These are phyloP conservation scores for Sisymbrium irio DNA, from an alignment of 345 rosid genomes.

Conservation along the genomic window DNA sequence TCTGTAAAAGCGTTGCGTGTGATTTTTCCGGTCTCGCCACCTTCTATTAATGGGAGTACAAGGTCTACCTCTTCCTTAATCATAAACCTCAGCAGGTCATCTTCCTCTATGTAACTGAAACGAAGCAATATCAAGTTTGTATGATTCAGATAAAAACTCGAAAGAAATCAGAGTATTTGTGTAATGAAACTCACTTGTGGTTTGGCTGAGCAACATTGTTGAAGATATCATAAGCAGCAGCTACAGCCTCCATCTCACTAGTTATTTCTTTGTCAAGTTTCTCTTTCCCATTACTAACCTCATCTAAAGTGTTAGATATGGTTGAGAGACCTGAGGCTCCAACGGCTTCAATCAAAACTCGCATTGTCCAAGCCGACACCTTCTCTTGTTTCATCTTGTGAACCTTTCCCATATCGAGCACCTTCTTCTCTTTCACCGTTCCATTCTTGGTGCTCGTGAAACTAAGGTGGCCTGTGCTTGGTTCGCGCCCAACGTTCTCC, in stretches of 20 bases:
- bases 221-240: conserved; percentile 67
- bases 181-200: conserved; percentile 44
- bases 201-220: conserved; percentile 48
- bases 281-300: conserved; percentile 27
- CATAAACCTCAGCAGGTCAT: conserved; percentile 78
- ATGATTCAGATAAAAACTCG: neutral
- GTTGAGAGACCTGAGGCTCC: conserved; percentile 65
- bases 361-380: conserved; percentile 93
- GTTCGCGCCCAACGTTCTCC: conserved; percentile 47
- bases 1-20: conserved; percentile 60
- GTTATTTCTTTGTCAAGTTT: conserved; percentile 61
- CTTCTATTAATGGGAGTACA: conserved; percentile 63
- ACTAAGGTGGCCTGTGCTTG: conserved; percentile 51
- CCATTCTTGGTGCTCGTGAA: conserved; percentile 50
- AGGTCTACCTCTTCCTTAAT: conserved; percentile 87
- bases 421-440: conserved; percentile 43
- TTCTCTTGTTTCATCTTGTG: conserved; percentile 78
- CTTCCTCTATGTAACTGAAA: conserved; percentile 70
- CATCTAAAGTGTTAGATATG: conserved; percentile 66
- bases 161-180: neutral
- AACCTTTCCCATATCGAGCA: conserved; percentile 72
- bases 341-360: conserved; percentile 71
- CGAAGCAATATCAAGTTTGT: neutral
- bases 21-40: conserved; percentile 49
- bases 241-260: conserved; percentile 75